Base-by-base conservation (phyloP, 495 filamentous ascomycete genomes). In the Aspergillus nidulans region DNA sequence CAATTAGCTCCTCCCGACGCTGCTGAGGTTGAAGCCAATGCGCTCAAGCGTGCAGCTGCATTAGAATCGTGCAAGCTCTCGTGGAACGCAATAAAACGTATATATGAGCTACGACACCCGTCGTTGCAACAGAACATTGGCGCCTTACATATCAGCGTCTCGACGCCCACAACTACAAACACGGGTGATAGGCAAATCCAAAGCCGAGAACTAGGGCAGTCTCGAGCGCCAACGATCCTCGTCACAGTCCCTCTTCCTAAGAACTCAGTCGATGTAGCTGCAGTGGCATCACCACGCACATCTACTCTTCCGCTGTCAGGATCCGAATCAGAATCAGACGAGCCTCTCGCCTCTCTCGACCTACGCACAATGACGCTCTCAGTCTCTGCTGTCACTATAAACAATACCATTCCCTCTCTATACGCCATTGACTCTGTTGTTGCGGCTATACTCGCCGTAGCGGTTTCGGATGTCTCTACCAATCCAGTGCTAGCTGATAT, bases 371-470 rank as follows among this genome's bases (percentile, higher is more conserved):
- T 67, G 44, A 76, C 74, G 1, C 69, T 79, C 0, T 70, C 72
- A 12, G 73, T 84, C 18, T 73, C 71, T 9, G 74, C 76, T 3
- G 72, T 69, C 9, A 60, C 77, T 0, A 71, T 74, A 16, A 62
- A 64, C 13, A 62, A 68, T 5, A 73, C 69, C 6, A 72, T 83
- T 20, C 75, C 75, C 2, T 84, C 82, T 36, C 77, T 89, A 36
- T 91, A 90, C 61, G 75, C 89, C 4, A 79, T 91, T n/a, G 89
- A 92, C 65, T 87, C 89, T 0, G 77, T 82, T 2, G 77, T 89
- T 8, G 79, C 83, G 3, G 86, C 88, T 0, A 72, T 91, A 13
- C 64, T 91, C 28, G 74, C 88, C 12, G 86, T 92, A 19, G 87
- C 87, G 0, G 74, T 83, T 51, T 71, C 80, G 0, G 85, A 89